Percentiles rank a stretch among this genome's conserved stretches.
These are phyloP conservation scores for Aphanomyces cochlioides DNA, from an alignment of 352 stramenopile species.

Conservation along the genomic window DNA sequence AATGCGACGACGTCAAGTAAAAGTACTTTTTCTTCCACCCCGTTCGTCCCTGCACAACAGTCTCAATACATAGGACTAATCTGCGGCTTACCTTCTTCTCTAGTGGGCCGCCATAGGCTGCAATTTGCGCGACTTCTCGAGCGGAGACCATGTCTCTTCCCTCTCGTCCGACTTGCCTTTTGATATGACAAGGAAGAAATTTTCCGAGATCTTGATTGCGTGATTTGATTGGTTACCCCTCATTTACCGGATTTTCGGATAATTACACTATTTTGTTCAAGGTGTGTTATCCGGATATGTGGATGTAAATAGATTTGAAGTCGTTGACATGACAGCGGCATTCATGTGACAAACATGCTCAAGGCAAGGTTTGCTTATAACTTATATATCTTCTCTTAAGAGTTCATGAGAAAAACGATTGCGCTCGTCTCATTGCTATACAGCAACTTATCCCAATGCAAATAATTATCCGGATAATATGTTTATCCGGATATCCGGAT, in stretches of 20 bases:
- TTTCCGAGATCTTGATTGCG: conserved; percentile 16
- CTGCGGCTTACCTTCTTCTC: conserved; percentile 52
- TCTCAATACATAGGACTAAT: not conserved
- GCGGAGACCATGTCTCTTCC: conserved; percentile 57
- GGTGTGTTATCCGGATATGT: too few relatives aligned
- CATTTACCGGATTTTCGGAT: not conserved
- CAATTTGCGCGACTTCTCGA: conserved; percentile 48
- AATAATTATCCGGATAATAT: too few relatives aligned
- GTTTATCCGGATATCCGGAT: too few relatives aligned
- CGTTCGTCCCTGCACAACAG: conserved; percentile 45
- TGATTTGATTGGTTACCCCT: not conserved
- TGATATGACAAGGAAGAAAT: not conserved
- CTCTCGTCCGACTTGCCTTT: not conserved
- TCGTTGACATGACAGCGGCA: too few relatives aligned
- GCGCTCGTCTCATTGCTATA: too few relatives aligned
- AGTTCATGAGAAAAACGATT: too few relatives aligned
- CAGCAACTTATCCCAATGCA: too few relatives aligned
- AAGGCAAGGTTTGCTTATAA: too few relatives aligned
- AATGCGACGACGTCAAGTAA: conserved; percentile 57
- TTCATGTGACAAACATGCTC: too few relatives aligned
- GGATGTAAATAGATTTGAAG: too few relatives aligned
- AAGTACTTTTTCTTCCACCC: conserved; percentile 82
- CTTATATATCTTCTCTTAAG: too few relatives aligned
- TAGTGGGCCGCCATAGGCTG: conserved; percentile 54
- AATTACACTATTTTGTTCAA: not conserved